These are phyloP conservation scores for Clonostachys rhizophaga DNA, from an alignment of 2,329 filamentous ascomycete genomes.

Conservation along the genomic window DNA sequence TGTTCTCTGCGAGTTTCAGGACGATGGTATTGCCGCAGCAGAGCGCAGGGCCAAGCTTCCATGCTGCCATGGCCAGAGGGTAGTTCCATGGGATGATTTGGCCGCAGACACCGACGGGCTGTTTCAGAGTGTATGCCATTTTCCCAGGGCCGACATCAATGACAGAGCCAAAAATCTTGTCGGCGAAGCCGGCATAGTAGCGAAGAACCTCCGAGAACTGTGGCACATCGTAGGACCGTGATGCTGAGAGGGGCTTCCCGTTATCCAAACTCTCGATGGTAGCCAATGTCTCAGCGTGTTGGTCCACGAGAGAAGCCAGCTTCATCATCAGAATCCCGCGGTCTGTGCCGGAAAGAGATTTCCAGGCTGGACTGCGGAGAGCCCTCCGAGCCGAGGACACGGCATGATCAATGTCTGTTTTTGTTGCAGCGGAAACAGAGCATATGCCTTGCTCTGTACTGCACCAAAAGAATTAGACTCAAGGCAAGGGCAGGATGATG, in stretches of 20 bases:
- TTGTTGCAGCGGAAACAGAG: slow-evolving; percentile 64
- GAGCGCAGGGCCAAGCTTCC: slow-evolving; percentile 49
- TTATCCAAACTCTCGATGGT: slow-evolving; percentile 73
- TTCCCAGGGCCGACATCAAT: slow-evolving; percentile 67
- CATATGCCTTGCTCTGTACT: slow-evolving; percentile 62
- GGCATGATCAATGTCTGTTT: slow-evolving; percentile 64
- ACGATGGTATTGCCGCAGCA: slow-evolving; percentile 55
- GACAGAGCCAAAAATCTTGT: slow-evolving; percentile 76
- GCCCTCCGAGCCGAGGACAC: slow-evolving; percentile 66
- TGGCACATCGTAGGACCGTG: slow-evolving; percentile 33
- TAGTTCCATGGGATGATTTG: slow-evolving; percentile 82
- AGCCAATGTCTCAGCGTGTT: slow-evolving; percentile 48
- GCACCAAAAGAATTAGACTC: background rate
- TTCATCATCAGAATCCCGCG: slow-evolving; percentile 65
- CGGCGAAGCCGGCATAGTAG: slow-evolving; percentile 77
- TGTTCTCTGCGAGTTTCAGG: slow-evolving; percentile 57
- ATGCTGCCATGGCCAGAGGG: slow-evolving; percentile 67
- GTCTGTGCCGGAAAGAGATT: slow-evolving; percentile 60
- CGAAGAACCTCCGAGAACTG: slow-evolving; percentile 30
- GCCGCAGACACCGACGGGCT: slow-evolving; percentile 74
- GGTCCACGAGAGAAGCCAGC: slow-evolving; percentile 63
- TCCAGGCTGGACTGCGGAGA: slow-evolving; percentile 64
- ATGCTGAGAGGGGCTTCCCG: slow-evolving; percentile 68
- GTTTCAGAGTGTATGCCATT: slow-evolving; percentile 70
- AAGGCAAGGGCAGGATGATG: too few relatives aligned